A percentile compares a stretch with the other conserved stretches of the same genome.
phyloP scores from a whole-genome alignment of 2,329 filamentous ascomycete species.

The Neoascochyta sp. region DNA sequence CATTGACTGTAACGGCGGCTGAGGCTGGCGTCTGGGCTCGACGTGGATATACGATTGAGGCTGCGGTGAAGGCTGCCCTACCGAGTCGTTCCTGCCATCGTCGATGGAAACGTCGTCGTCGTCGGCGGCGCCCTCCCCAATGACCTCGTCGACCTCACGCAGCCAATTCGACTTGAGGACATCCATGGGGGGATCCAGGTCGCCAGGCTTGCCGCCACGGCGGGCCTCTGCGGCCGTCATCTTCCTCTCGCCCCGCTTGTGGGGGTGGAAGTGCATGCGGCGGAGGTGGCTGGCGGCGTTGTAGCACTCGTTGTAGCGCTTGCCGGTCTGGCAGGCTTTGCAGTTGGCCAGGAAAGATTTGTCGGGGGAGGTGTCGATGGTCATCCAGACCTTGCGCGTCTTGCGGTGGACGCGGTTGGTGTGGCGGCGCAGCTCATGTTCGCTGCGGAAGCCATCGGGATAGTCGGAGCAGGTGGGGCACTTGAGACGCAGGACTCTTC shows the following conservation, averaged over 20 bases:
- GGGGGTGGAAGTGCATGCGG: slow-evolving; percentile 79
- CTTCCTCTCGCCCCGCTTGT: slow-evolving; percentile 52
- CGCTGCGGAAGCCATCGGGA: slow-evolving; percentile 76
- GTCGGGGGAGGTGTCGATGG: slow-evolving; percentile 58
- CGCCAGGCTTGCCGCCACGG: slow-evolving; percentile 57
- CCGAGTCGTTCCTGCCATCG: slow-evolving; percentile 18
- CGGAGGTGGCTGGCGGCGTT: slow-evolving; percentile 89
- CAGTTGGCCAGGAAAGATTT: slow-evolving; percentile 70
- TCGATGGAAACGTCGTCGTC: slow-evolving; percentile 23
- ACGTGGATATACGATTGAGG: too few species aligned
- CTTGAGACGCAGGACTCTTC: slow-evolving; percentile 35
- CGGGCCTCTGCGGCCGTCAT: slow-evolving; percentile 57
- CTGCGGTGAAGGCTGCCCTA: slow-evolving; percentile 17
- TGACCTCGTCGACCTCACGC: slow-evolving; percentile 51
- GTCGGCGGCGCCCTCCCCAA: too few species aligned
- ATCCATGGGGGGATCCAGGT: slow-evolving; percentile 56
- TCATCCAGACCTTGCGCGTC: slow-evolving; percentile 61
- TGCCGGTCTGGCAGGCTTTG: slow-evolving; percentile 73
- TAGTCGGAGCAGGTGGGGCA: slow-evolving; percentile 69
- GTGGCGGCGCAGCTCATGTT: slow-evolving; percentile 63
- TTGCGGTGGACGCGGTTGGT: slow-evolving; percentile 62
- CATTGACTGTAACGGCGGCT: too few species aligned
- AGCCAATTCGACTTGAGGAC: slow-evolving; percentile 57
- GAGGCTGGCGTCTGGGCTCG: too few species aligned
- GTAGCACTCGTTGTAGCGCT: slow-evolving; percentile 87